Conservation (phyloP, 2,329 filamentous ascomycete species). For the Talaromyces sp. region DNA sequence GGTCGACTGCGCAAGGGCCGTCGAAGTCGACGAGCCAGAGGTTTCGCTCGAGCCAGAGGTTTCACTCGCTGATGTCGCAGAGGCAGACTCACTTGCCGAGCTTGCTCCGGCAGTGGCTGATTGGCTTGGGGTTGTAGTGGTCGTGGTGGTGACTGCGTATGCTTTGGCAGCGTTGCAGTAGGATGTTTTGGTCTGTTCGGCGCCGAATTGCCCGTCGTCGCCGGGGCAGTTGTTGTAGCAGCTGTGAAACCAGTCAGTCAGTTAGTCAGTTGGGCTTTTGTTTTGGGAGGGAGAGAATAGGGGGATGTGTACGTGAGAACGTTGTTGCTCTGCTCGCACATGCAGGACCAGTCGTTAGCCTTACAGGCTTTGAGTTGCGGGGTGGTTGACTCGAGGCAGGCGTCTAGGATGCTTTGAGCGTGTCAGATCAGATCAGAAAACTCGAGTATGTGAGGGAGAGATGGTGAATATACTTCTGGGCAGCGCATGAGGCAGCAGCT, state of each 20-base stretch:
- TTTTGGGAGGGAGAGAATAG: conserved; percentile 11
- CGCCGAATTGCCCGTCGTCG: conserved; percentile 32
- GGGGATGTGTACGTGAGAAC: conserved; percentile 40
- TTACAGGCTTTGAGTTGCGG: conserved; percentile 40
- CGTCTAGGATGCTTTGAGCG: conserved; percentile 41
- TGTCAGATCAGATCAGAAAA: neutral
- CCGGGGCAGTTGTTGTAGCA: conserved; percentile 63
- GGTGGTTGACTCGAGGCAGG: conserved; percentile 40
- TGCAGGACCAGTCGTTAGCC: conserved; percentile 50
- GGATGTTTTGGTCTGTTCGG: conserved; percentile 26
- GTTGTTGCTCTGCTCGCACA: conserved; percentile 52
- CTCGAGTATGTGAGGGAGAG: neutral
- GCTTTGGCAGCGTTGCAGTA: conserved; percentile 42
- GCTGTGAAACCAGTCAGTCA: conserved; percentile 19
- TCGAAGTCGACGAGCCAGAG: conserved; percentile 2
- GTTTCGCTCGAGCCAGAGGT: conserved; percentile 18
- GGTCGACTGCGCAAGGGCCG: neutral
- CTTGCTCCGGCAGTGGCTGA: conserved; percentile 4
- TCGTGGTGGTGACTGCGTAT: conserved; percentile 20
- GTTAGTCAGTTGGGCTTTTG: no score
- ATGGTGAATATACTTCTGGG: conserved; percentile 14
- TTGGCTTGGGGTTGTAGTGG: conserved; percentile 10
- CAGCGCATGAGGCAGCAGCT: conserved; percentile 13
- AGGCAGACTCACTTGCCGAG: no score
- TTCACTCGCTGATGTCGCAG: conserved; percentile 1